These are phyloP conservation scores for Glycine tomentella DNA, from an alignment of 306 rosid genomes.

Conservation along the genomic window DNA sequence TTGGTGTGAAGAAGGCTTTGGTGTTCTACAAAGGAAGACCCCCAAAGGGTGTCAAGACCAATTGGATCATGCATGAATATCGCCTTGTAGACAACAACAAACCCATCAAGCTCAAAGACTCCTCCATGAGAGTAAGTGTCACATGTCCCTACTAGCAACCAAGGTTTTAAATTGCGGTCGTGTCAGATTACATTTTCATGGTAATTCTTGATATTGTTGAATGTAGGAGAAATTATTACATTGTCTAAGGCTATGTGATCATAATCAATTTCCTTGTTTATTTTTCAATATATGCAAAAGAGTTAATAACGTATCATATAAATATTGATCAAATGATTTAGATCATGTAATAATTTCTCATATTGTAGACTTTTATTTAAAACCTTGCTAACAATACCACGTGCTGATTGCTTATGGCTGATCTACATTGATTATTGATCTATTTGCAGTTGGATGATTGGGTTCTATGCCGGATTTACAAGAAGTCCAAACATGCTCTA, in stretches of 20 bases:
- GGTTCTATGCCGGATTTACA: constrained; percentile 72
- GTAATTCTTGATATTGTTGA: background rate
- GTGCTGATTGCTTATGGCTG: background rate
- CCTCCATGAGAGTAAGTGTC: constrained; percentile 64
- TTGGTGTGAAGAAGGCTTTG: constrained; percentile 72
- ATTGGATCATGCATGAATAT: constrained; percentile 79
- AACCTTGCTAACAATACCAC: background rate
- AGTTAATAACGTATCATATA: background rate
- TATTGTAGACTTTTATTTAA: too few relatives aligned
- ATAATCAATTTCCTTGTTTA: too few relatives aligned
- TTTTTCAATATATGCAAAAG: too few relatives aligned
- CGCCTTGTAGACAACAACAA: constrained; percentile 56
- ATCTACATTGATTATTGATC: background rate
- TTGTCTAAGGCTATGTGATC: background rate
- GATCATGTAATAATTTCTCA: too few relatives aligned
- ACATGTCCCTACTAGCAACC: background rate
- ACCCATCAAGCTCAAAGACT: constrained; percentile 56
- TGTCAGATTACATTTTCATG: background rate
- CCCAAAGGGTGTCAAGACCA: constrained; percentile 68
- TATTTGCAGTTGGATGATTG: constrained; percentile 65
- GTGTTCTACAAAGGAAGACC: constrained; percentile 71
- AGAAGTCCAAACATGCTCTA: constrained; percentile 52
- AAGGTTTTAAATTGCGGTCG: background rate
- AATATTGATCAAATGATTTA: background rate
- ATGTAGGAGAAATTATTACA: background rate